A percentile compares a stretch with the other conserved stretches of the same genome.
phyloP scores from a whole-genome alignment of 208 protist species.

The Leishmania gerbilli region DNA sequence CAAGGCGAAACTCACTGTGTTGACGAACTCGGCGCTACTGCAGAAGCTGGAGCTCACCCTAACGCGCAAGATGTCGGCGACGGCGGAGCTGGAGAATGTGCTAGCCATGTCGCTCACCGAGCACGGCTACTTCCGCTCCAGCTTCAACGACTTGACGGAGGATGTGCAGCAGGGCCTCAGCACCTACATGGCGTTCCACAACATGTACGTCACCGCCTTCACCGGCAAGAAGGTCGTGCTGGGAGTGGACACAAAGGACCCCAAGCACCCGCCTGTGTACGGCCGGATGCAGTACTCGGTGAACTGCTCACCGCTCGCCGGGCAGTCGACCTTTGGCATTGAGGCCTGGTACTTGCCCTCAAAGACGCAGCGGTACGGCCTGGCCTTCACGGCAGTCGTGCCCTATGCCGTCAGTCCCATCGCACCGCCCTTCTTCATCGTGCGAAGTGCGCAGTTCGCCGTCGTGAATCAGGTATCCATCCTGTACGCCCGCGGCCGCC shows the following conservation, averaged over 20 bases:
- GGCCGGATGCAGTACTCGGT: constrained; percentile 60
- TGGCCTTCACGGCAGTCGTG: constrained; percentile 60
- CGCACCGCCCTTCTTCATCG: constrained; percentile 46
- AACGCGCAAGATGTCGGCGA: constrained; percentile 55
- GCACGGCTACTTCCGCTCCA: constrained; percentile 58
- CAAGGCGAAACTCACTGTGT: constrained; percentile 42
- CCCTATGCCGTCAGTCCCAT: constrained; percentile 58
- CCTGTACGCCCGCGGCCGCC: constrained; percentile 65
- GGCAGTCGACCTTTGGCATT: constrained; percentile 54
- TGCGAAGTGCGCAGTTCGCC: constrained; percentile 37
- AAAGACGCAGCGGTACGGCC: constrained; percentile 57
- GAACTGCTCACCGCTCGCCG: constrained; percentile 43
- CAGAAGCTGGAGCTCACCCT: constrained; percentile 63
- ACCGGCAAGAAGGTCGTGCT: constrained; percentile 38
- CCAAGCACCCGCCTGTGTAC: constrained; percentile 29
- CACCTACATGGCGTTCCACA: constrained; percentile 54
- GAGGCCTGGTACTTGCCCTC: constrained; percentile 67
- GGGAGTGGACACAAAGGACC: constrained; percentile 34
- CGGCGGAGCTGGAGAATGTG: constrained; percentile 62
- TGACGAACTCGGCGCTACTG: constrained; percentile 48
- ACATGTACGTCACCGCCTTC: constrained; percentile 40
- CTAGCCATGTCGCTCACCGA: constrained; percentile 58
- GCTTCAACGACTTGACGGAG: constrained; percentile 27
- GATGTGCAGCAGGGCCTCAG: constrained; percentile 41
- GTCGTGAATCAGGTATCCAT: constrained; percentile 72